Evolutionary conservation across 192 early-diverging fungal genomes (phyloP).

Genomic region (Paraglomus occultum): DNA sequence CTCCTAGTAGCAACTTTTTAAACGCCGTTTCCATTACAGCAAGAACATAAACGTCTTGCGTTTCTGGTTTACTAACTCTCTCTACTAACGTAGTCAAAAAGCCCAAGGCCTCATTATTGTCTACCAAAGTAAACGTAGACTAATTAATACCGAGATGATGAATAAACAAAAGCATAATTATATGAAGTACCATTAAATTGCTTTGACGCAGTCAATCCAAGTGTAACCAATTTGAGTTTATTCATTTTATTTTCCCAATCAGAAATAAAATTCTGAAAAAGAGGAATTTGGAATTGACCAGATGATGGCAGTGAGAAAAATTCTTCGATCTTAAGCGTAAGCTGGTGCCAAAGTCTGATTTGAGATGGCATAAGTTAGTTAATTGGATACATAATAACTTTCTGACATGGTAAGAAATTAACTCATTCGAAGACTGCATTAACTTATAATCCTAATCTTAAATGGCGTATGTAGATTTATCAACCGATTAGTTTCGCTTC

Average conservation of each 20-base stretch:
- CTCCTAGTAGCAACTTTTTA: conserved; percentile 73
- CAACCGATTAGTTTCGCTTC: too few relatives aligned
- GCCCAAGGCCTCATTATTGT: conserved; percentile 62
- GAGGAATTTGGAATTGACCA: conserved; percentile 67
- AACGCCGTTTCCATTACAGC: conserved; percentile 86
- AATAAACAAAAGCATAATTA: neutral
- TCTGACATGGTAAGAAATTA: neutral
- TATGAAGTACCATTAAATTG: conserved; percentile 63
- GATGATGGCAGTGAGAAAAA: conserved; percentile 80
- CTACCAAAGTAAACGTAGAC: conserved; percentile 35
- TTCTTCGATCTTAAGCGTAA: conserved; percentile 76
- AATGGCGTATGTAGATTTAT: too few relatives aligned
- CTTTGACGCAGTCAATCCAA: conserved; percentile 72
- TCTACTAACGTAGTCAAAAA: conserved; percentile 73
- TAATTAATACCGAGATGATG: neutral
- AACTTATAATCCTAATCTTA: too few relatives aligned
- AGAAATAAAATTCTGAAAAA: conserved; percentile 89
- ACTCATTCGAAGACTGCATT: neutral
- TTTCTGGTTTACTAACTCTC: conserved; percentile 68
- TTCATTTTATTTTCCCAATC: conserved; percentile 97
- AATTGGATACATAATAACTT: neutral
- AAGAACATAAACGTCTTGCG: conserved; percentile 80
- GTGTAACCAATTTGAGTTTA: conserved; percentile 83
- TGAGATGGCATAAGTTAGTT: neutral
- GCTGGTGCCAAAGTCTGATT: conserved; percentile 94